phyloP scores from a whole-genome alignment of 2,329 filamentous ascomycete species.

The Aspergillus pseudoglaucus region DNA sequence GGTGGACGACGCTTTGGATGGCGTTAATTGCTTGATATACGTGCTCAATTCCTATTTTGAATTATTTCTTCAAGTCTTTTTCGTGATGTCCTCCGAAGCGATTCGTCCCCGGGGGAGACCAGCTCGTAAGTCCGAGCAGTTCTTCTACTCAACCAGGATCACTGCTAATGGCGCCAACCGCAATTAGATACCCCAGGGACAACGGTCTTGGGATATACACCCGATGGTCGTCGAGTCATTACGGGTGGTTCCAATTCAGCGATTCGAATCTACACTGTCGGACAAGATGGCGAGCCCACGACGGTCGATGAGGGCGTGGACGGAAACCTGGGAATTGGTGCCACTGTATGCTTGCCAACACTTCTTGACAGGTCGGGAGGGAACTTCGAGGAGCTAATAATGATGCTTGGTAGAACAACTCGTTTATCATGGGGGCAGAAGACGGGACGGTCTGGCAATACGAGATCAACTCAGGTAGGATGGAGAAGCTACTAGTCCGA shows the following conservation, averaged over 20 bases:
- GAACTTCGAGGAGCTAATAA: slow-evolving; percentile 3
- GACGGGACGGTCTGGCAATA: slow-evolving; percentile 95
- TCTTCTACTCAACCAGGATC: no score
- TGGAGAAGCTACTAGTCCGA: slow-evolving; percentile 76
- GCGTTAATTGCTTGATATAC: background rate
- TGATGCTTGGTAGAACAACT: slow-evolving; percentile 53
- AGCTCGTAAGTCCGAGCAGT: slow-evolving; percentile 43
- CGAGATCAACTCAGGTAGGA: slow-evolving; percentile 60
- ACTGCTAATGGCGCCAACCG: background rate
- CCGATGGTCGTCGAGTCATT: slow-evolving; percentile 76
- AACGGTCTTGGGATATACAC: slow-evolving; percentile 84
- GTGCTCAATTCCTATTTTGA: background rate
- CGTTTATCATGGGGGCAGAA: slow-evolving; percentile 84
- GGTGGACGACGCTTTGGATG: background rate
- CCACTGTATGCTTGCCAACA: slow-evolving; percentile 46
- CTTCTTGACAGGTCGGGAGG: background rate
- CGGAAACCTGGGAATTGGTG: slow-evolving; percentile 71
- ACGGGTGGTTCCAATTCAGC: slow-evolving; percentile 92
- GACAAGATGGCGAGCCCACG: slow-evolving; percentile 82
- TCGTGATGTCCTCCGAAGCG: slow-evolving; percentile 30
- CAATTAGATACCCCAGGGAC: slow-evolving; percentile 68
- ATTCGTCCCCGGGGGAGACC: slow-evolving; percentile 35
- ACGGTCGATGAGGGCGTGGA: slow-evolving; percentile 90
- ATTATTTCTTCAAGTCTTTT: background rate
- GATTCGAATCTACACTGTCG: slow-evolving; percentile 85